These are phyloP conservation scores for Exophiala sideris DNA, from an alignment of 2,329 filamentous ascomycete genomes.

Conservation along the genomic window DNA sequence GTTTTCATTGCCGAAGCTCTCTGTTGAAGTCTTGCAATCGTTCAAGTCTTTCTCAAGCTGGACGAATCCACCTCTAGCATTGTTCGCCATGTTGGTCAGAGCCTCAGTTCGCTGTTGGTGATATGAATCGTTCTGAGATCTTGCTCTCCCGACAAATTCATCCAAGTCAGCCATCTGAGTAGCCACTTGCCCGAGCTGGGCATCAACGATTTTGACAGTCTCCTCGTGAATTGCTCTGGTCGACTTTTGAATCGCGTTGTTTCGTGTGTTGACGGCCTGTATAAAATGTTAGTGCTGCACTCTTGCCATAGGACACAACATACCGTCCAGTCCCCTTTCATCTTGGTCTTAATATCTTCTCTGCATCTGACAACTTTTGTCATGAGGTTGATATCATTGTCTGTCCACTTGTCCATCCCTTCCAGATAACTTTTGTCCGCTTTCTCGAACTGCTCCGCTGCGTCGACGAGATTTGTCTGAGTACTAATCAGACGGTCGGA, in stretches of 20 bases:
- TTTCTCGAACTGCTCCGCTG: conserved; percentile 63
- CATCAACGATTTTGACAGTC: conserved; percentile 83
- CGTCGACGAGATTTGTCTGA: conserved; percentile 61
- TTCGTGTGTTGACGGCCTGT: conserved; percentile 71
- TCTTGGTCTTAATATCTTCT: conserved; percentile 73
- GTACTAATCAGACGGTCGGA: conserved; percentile 61
- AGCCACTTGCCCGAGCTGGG: conserved; percentile 81
- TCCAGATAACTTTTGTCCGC: conserved; percentile 64
- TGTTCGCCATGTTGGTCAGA: conserved; percentile 58
- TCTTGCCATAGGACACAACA: conserved; percentile 33
- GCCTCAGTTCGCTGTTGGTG: conserved; percentile 67
- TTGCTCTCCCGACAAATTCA: conserved; percentile 80
- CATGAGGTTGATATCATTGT: conserved; percentile 65
- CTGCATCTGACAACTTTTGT: conserved; percentile 69
- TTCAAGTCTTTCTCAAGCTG: conserved; percentile 11
- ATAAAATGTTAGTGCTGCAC: conserved; percentile 16
- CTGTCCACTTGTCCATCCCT: conserved; percentile 71
- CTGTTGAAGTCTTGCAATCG: conserved; percentile 10
- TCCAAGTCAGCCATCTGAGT: conserved; percentile 87
- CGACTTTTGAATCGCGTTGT: conserved; percentile 75
- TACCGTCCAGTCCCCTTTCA: conserved; percentile 83
- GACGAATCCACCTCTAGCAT: conserved; percentile 12
- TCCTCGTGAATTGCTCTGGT: conserved; percentile 86
- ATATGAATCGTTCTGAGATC: conserved; percentile 74
- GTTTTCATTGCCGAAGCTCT: conserved; percentile 6